Evolutionary conservation across 345 rosid species (phyloP).

Genomic region (Hypericum perforatum): DNA sequence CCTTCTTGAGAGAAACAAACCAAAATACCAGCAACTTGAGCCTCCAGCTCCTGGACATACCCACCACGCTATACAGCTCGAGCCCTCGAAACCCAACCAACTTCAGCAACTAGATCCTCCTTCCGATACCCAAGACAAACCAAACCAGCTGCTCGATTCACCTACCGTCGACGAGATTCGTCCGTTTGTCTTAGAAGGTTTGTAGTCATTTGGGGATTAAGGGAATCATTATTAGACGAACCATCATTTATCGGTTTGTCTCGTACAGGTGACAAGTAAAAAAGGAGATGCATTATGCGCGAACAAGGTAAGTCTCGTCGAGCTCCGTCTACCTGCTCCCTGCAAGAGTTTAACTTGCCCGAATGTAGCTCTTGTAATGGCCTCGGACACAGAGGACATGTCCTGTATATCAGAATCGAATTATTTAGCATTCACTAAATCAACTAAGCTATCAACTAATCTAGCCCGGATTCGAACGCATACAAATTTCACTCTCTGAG

Average conservation of each 20-base stretch:
- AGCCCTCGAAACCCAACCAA: conserved; percentile 30
- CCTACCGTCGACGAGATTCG: conserved; percentile 38
- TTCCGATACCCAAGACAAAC: conserved; percentile 6
- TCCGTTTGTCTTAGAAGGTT: conserved; percentile 93
- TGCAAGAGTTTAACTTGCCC: too few relatives aligned
- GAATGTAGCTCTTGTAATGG: too few relatives aligned
- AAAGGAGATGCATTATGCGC: conserved; percentile 31
- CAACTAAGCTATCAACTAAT: too few relatives aligned
- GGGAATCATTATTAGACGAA: conserved; percentile 18
- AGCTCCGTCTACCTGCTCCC: too few relatives aligned
- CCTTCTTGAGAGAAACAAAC: conserved; percentile 75
- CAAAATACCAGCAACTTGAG: conserved; percentile 77
- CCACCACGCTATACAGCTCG: conserved; percentile 29
- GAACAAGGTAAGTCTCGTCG: conserved; percentile 27
- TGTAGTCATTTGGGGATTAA: conserved; percentile 19
- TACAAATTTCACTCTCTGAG: too few relatives aligned
- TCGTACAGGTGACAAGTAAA: conserved; percentile 66
- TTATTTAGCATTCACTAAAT: too few relatives aligned
- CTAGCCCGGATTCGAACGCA: too few relatives aligned
- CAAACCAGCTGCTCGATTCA: conserved; percentile 18
- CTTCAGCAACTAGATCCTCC: conserved; percentile 25
- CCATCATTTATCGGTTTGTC: conserved; percentile 33
- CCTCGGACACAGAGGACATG: too few relatives aligned
- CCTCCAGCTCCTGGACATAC: conserved; percentile 23
- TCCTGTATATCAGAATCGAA: too few relatives aligned